Evolutionary conservation across 2,329 filamentous ascomycete genomes (phyloP), one percentile per base, ranked within the genome.

Genomic region (Dactylellina haptotyla): DNA sequence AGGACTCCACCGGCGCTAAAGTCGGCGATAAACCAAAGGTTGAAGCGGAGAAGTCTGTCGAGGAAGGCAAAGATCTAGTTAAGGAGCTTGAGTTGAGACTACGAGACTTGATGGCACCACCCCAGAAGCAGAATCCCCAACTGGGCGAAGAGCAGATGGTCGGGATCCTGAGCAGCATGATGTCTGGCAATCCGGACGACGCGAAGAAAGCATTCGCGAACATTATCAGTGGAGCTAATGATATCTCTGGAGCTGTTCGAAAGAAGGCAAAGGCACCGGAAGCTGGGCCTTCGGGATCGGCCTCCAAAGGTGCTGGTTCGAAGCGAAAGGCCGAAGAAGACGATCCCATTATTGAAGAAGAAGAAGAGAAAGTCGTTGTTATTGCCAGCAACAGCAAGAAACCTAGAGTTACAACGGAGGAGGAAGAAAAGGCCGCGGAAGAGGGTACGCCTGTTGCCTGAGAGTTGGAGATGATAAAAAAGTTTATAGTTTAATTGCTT

Each of bases 1-100:
- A 86, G 46, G 82, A 84, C 59, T 81, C 79, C 20, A 82, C 84
- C 2, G 82, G 83, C 18, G 82, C 82, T n/a, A 80, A 80, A 10
- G 81, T 81, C 28, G 79, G 79, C 50, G 76, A 75, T 75, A 70
- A 81, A 63, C 58, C 77, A 69, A 76, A 87, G 82, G 82, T 84
- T 28, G 81, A 82, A 56, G 79, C 81, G 2, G 80, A 83, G 87
- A 94, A 80, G 87, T 93, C 80, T 71, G 90, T 95, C 73, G 81
- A 84, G 59, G 90, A 95, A 74, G 89, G 91, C 76, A 91, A 90
- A 81, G 89, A 93, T 73, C 87, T 95, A 76, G 85, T 94, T 51
- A 85, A 85, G 59, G 91, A 95, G 76, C 91, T 95, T 87, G 88
- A 92, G 82, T 86, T 89, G 79, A 84, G 90, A 76, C 87, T 90